These are phyloP conservation scores for Clathrospora elynae DNA, from an alignment of 2,329 filamentous ascomycete genomes.

Conservation along the genomic window DNA sequence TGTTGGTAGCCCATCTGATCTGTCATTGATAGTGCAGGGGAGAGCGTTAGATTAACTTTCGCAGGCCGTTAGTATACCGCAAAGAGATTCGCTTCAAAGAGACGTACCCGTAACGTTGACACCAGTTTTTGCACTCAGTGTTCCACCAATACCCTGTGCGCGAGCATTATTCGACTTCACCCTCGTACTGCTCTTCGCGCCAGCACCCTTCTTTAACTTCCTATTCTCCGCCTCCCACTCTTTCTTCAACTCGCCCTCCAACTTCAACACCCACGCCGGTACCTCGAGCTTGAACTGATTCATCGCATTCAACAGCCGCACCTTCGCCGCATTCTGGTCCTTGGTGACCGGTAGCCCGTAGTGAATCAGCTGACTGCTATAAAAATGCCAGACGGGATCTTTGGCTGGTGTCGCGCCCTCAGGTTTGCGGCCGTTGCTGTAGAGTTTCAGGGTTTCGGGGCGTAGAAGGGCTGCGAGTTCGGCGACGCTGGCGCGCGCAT, in stretches of 20 bases:
- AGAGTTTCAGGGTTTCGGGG: constrained; percentile 25
- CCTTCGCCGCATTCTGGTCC: constrained; percentile 63
- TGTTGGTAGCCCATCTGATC: too few species aligned
- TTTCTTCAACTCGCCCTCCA: constrained; percentile 63
- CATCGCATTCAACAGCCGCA: constrained; percentile 63
- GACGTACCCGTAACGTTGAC: constrained; percentile 21
- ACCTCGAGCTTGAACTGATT: constrained; percentile 56
- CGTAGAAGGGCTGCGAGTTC: constrained; percentile 39
- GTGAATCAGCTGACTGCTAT: constrained; percentile 66
- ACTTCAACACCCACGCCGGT: constrained; percentile 54
- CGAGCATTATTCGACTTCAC: neutral
- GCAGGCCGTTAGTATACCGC: neutral
- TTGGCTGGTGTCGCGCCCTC: constrained; percentile 28
- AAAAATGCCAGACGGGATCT: constrained; percentile 65
- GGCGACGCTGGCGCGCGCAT: constrained; percentile 37
- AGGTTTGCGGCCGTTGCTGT: constrained; percentile 16
- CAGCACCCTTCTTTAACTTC: constrained; percentile 50
- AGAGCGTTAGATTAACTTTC: constrained; percentile 13
- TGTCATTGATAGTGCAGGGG: too few species aligned
- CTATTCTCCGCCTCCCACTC: constrained; percentile 60
- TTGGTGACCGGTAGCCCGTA: constrained; percentile 64
- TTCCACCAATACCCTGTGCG: neutral
- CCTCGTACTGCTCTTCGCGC: neutral
- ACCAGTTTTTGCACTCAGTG: neutral
- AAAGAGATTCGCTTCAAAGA: neutral